Percentiles rank a stretch among this genome's conserved stretches.
phyloP scores from a whole-genome alignment of 306 rosid genomes.

The Acacia melanoxylon region DNA sequence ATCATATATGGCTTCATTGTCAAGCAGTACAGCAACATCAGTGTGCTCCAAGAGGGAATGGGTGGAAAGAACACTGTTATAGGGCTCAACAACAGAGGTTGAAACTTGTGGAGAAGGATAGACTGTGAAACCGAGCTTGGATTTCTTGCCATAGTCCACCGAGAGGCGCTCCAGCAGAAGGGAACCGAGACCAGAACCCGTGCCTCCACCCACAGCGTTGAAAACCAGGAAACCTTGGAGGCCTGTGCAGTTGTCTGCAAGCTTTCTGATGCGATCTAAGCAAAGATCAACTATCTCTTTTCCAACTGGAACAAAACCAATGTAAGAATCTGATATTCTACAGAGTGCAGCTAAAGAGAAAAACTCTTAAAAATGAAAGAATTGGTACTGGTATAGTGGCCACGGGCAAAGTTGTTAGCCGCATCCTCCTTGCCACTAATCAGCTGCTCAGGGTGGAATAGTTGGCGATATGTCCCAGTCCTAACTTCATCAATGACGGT shows the following conservation, averaged over 20 bases:
- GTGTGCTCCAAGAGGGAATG: conserved; percentile 84
- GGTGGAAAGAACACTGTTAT: conserved; percentile 82
- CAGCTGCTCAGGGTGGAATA: conserved; percentile 81
- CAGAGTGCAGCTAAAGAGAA: background rate
- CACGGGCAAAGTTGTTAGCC: conserved; percentile 86
- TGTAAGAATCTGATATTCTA: background rate
- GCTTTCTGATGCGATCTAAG: conserved; percentile 76
- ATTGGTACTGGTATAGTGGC: conserved; percentile 71
- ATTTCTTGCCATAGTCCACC: conserved; percentile 79
- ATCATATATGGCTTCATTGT: conserved; percentile 78
- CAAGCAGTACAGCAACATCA: conserved; percentile 78
- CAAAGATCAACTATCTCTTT: conserved; percentile 85
- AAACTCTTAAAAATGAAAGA: background rate
- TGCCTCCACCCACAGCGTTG: conserved; percentile 88
- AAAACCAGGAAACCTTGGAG: conserved; percentile 84
- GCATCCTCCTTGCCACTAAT: conserved; percentile 89
- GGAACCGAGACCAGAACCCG: conserved; percentile 87
- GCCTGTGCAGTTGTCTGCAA: conserved; percentile 86
- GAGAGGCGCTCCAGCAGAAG: conserved; percentile 77
- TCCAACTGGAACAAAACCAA: conserved; percentile 52
- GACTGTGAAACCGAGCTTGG: conserved; percentile 78
- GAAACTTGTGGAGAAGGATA: conserved; percentile 85
- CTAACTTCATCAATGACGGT: conserved; percentile 82
- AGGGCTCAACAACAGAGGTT: conserved; percentile 86
- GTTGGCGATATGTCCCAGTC: conserved; percentile 77